Evolutionary conservation across 2,329 filamentous ascomycete genomes (phyloP), one percentile per base, ranked within the genome.

Genomic region (Aureobasidium sp.): DNA sequence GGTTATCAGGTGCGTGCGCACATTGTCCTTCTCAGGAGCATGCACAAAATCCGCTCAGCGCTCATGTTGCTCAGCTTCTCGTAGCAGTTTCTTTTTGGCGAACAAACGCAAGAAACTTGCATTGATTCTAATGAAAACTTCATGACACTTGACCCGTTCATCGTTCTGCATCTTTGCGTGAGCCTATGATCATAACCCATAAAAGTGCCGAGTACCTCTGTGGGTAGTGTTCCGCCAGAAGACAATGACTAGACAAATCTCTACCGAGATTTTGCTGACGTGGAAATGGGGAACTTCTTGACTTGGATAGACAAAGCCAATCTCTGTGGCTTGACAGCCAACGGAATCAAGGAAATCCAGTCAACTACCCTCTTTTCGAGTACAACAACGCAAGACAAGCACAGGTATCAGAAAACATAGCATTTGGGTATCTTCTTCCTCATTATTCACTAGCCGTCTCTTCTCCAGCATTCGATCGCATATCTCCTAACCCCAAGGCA

Each of bases 401-500:
- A 31, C 29, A 31, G 29, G 31, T 34, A 34, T 34, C 12, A 4
- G 9, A 36, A 36, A 51, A 51, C 27, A 51, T 36, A 20, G 47
- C 47, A 22, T 51, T 51, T 15, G 47, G 47, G 47, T 51, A 51
- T 51, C 47, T 36, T 51, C 47, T 15, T 15, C 11, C 20, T 41
- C 39, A n/a, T 9, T 14, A 51, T 29, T 36, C 9, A 5, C 15
- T n/a, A n/a, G n/a, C n/a, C n/a, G 29, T 51, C 12, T 31, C 8
- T 22, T 11, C 29, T 20, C 6, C 14, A 36, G 22, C 8, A 2
- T 5, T 20, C 9, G 8, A 49, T 22, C 11, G 3, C n/a, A 12
- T 6, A 15, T 5, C 29, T 36, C n/a, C 5, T 39, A 61, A 25
- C 37, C 36, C 64, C 64, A 66, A 45, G 59, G 59, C 42, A 61